Evolutionary conservation across 352 stramenopile genomes (phyloP), one percentile per base, ranked within the genome.

Genomic region (Phytopythium chamaehyphon): DNA sequence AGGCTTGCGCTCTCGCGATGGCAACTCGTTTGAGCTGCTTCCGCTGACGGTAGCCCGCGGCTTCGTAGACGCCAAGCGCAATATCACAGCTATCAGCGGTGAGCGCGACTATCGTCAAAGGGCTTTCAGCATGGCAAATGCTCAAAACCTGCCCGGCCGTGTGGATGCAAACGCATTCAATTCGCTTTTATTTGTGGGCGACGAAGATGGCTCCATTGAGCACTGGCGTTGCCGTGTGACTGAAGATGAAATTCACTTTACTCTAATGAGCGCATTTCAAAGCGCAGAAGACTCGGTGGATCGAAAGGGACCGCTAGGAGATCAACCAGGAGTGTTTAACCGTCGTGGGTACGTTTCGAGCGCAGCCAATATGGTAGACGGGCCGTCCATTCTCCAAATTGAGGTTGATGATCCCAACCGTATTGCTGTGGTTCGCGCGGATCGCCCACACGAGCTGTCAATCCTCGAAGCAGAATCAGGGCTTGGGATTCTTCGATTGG

Each of bases 361-460:
- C 36, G 21, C 21, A 2, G 12, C 6, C 19, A 1, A 40, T 18
- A 15, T 2, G 6, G 8, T 15, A 24, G 26, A n/a, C 45, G 28
- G 19, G 40, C n/a, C 40, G 10, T 71, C 76, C 15, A 72, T 91
- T 36, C 57, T 58, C 31, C 80, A 92, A 38, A 90, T 94, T 49
- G 81, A 92, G 71, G 77, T 94, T 16, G 78, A 94, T 51, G 83
- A 94, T 54, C 83, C 82, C 4, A 94, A 94, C 48, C 81, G 83
- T 21, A 60, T 94, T 28, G 83, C 81, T 1, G 73, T 94, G 9
- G 44, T 94, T 14, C 65, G 83, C 57, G 55, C 60, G 24, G 55
- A 63, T 48, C 62, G 57, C 23, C 77, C 77, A 0, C 63, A 88
- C 11, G 62, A 69, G 23, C 51, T 94, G 1, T 64, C 84, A 44